Evolutionary conservation across 768 basidiomycete species (phyloP).

Genomic region (Serendipita sp.): DNA sequence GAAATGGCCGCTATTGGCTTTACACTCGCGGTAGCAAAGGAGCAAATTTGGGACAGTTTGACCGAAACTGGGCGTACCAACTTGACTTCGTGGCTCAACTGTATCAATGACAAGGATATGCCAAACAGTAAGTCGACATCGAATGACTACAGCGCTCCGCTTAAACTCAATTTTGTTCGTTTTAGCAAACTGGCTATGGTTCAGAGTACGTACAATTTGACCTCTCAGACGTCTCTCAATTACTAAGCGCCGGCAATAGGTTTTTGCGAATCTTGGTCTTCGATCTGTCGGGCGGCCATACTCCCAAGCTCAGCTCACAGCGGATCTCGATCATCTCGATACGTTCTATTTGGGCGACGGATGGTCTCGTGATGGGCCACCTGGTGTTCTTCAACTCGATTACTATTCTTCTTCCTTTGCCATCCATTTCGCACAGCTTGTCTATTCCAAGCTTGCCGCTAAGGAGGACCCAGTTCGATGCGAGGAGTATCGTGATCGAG

Average conservation of each 20-base stretch:
- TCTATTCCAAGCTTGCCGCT: constrained; percentile 50
- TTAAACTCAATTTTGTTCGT: background rate
- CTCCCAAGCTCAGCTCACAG: constrained; percentile 46
- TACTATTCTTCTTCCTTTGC: constrained; percentile 71
- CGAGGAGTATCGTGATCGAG: constrained; percentile 48
- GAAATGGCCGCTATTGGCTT: constrained; percentile 68
- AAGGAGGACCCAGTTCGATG: constrained; percentile 47
- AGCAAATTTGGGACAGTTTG: constrained; percentile 50
- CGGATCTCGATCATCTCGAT: constrained; percentile 59
- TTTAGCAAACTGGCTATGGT: constrained; percentile 63
- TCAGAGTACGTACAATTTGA: constrained; percentile 32
- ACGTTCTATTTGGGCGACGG: constrained; percentile 64
- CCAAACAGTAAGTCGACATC: constrained; percentile 33
- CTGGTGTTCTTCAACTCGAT: constrained; percentile 62
- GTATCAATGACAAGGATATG: constrained; percentile 73
- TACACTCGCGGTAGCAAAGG: constrained; percentile 46
- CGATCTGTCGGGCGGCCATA: constrained; percentile 42
- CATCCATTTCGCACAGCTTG: constrained; percentile 59
- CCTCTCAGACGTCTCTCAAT: background rate
- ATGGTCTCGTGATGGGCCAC: constrained; percentile 66
- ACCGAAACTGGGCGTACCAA: constrained; percentile 35
- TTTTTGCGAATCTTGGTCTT: constrained; percentile 61
- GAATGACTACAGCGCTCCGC: constrained; percentile 11
- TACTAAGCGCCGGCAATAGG: constrained; percentile 22
- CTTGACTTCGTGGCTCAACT: constrained; percentile 51